Evolutionary conservation across 345 rosid species (phyloP).

Genomic region (Eutrema japonicum): DNA sequence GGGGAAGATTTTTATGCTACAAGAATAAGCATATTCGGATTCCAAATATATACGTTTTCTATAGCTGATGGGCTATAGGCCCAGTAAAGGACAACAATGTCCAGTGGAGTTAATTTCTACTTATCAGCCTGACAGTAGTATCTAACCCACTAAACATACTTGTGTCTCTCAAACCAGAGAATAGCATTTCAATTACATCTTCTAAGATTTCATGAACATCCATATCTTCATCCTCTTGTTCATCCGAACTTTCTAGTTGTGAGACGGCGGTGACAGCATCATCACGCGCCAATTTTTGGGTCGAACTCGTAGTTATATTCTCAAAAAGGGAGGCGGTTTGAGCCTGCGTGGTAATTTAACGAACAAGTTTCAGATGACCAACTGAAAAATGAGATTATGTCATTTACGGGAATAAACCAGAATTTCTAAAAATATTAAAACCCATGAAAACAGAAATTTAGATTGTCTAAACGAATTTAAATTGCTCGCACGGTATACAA

Average conservation of each 20-base stretch:
- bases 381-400: conserved; percentile 31
- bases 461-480: no score
- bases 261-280: conserved; percentile 36
- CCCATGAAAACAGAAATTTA: neutral
- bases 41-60: neutral
- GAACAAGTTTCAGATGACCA: conserved; percentile 20
- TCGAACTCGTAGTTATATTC: conserved; percentile 53
- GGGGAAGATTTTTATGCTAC: neutral
- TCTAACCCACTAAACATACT: conserved; percentile 60
- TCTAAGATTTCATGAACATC: conserved; percentile 87
- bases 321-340: conserved; percentile 66
- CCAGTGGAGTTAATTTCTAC: neutral
- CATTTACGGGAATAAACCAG: neutral
- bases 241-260: conserved; percentile 47
- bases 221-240: conserved; percentile 68
- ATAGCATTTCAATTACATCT: conserved; percentile 88
- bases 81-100: neutral
- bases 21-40: conserved; percentile 8
- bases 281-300: conserved; percentile 48
- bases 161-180: conserved; percentile 85
- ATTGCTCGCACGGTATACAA: no score
- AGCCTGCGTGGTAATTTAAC: conserved; percentile 53
- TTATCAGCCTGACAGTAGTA: conserved; percentile 38
- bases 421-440: conserved; percentile 2
- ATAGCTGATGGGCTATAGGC: neutral